These are phyloP conservation scores for Chrysanthemum seticuspe DNA, from an alignment of 129 eudicot genomes.

Conservation along the genomic window DNA sequence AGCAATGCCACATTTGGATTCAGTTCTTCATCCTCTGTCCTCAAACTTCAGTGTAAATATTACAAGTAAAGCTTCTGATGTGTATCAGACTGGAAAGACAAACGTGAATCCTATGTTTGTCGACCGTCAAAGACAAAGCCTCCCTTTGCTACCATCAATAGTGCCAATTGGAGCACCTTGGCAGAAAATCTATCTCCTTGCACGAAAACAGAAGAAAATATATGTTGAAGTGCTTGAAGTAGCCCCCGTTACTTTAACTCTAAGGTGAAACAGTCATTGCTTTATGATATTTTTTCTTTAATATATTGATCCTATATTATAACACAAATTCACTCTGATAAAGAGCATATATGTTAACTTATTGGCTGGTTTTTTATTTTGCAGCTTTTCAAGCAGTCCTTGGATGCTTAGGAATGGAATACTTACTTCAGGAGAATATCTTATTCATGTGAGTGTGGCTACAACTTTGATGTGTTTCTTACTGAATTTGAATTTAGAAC, in stretches of 20 bases:
- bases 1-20: slow-evolving; percentile 33
- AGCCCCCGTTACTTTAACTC: slow-evolving; percentile 79
- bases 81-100: slow-evolving; percentile 27
- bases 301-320: neutral
- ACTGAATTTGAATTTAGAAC: neutral
- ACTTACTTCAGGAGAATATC: slow-evolving; percentile 88
- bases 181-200: slow-evolving; percentile 79
- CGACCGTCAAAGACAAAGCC: slow-evolving; percentile 28
- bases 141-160: slow-evolving; percentile 44
- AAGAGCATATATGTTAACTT: slow-evolving; percentile 4
- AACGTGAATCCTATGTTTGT: slow-evolving; percentile 30
- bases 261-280: slow-evolving; percentile 51
- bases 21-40: slow-evolving; percentile 40
- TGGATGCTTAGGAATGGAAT: slow-evolving; percentile 90
- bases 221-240: slow-evolving; percentile 77
- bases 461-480: neutral
- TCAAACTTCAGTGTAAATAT: slow-evolving; percentile 40
- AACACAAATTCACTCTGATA: neutral
- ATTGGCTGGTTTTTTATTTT: slow-evolving; percentile 18
- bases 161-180: slow-evolving; percentile 98
- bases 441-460: slow-evolving; percentile 71
- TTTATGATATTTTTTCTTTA: slow-evolving; percentile 4
- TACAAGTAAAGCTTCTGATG: slow-evolving; percentile 24
- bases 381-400: slow-evolving; percentile 98
- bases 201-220: slow-evolving; percentile 83